A percentile compares a stretch with the other conserved stretches of the same genome.
Conservation (phyloP, 2,329 filamentous ascomycete genomes). For the Orbilia ellipsospora region DNA sequence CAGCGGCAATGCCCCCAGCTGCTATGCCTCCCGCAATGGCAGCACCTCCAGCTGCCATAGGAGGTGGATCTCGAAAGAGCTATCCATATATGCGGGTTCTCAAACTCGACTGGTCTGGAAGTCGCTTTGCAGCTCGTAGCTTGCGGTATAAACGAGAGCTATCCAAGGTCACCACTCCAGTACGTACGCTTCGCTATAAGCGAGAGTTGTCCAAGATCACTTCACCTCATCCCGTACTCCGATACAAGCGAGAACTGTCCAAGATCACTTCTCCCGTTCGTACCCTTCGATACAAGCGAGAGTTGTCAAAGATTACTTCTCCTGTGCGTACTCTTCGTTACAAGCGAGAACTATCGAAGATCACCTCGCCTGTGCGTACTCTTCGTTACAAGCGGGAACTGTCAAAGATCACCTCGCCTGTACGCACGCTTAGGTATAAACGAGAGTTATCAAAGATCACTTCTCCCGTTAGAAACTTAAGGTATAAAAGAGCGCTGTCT, state of each 20-base stretch:
- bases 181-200: background rate
- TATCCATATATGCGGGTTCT: too few relatives aligned
- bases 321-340: background rate
- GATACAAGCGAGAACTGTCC: background rate
- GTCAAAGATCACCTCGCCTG: background rate
- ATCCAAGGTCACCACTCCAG: background rate
- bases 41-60: background rate
- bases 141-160: too few relatives aligned
- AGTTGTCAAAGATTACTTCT: background rate
- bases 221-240: too few relatives aligned
- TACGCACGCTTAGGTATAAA: background rate
- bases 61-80: too few relatives aligned
- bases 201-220: background rate
- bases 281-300: constrained; percentile 3
- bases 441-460: background rate
- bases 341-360: background rate
- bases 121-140: too few relatives aligned
- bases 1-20: background rate
- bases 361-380: background rate
- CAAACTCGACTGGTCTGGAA: too few relatives aligned
- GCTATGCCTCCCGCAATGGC: background rate
- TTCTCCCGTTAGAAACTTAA: background rate
- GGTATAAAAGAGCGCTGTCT: constrained; percentile 1
- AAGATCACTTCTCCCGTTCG: background rate
- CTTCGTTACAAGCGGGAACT: background rate